Evolutionary conservation across 306 rosid genomes (phyloP), one percentile per base, ranked within the genome.

Genomic region (Cucurbita moschata): DNA sequence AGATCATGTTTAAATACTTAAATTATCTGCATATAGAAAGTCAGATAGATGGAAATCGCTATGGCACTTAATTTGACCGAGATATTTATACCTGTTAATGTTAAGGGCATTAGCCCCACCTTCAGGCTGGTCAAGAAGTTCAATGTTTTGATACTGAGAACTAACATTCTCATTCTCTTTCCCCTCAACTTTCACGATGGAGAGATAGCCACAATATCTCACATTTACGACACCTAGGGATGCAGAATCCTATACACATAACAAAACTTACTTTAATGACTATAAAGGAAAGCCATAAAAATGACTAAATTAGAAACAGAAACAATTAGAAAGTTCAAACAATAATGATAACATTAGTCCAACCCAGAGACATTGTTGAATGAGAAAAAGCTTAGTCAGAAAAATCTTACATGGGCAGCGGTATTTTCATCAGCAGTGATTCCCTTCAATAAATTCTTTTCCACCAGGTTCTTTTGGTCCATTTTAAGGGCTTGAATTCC

Each of bases 341-440:
- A n/a, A 75, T 44, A 55, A 4, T 43, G 39, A 55, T 56, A 12
- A 64, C 9, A 64, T 21, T 2, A n/a, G 13, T 40, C 71, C 51
- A 64, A 64, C 50, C 18, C 71, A 15, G 51, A 49, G 43, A 16
- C 38, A 76, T 37, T 49, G 74, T 58, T 65, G 65, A 71, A 63
- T 76, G 73, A 18, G 77, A 53, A 74, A 68, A 73, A 74, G 79
- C 64, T 76, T 49, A 49, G 8, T 1, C 56, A 14, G 5, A 78
- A 80, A 79, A 35, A 73, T 77, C 97, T 78, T 89, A 94, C 98
- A 72, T 94, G 97, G 64, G 98, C 95, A 72, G 96, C 97, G 44
- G 97, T 94, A 82, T 90, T 94, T 85, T 94, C 98, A 78, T 94
- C 98, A 62, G 98, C 98, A 23, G 96, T 94, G 76, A 94, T 94